Base-by-base conservation (phyloP, 2,329 filamentous ascomycete genomes). In the Aurifilum marmelostoma region DNA sequence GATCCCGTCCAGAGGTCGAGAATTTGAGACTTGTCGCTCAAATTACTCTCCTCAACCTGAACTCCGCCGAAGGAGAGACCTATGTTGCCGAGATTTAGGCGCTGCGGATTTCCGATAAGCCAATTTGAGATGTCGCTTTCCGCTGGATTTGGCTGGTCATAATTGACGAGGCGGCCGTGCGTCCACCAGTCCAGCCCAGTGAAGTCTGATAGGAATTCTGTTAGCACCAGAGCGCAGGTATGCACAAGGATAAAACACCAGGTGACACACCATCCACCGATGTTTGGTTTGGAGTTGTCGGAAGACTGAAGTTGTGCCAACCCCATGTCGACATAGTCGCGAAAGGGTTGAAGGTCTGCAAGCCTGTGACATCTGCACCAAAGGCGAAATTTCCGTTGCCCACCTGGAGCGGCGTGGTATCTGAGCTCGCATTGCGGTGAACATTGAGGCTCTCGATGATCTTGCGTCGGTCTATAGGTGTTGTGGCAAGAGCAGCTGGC, bases 351-450 rank as follows among this genome's bases (percentile, higher is more conserved):
- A 84, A 84, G 1, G 81, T 83, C 71, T 83, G 81, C 63, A 84
- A 74, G 8, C 83, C 83, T 0, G 82, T 84, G 3, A 83, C 76
- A 71, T 84, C 83, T 16, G 80, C 82, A 6, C 80, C 80, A 67
- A 84, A 84, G 4, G 82, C 83, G 70, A 84, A 83, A 73, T 84
- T 83, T 21, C 83, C 82, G 71, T 84, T 84, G 39, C 82, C 83
- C 2, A 84, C 82, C 71, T 84, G 82, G 50, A 88, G 76, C 0
- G 86, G 86, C 12, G 86, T 88, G 27, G 82, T 82, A 21, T 76
- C 73, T 3, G 84, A 84, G 68, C 81, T 84, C 54, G 78, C 79
- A 75, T 81, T 85, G 24, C 84, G 82, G 60, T 74, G 77, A 43
- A 84, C 80, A 67, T 85, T 87, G 75, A 84, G 85, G 11, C 74